Conservation (phyloP, 352 stramenopile genomes). For the Pythium aphanidermatum region DNA sequence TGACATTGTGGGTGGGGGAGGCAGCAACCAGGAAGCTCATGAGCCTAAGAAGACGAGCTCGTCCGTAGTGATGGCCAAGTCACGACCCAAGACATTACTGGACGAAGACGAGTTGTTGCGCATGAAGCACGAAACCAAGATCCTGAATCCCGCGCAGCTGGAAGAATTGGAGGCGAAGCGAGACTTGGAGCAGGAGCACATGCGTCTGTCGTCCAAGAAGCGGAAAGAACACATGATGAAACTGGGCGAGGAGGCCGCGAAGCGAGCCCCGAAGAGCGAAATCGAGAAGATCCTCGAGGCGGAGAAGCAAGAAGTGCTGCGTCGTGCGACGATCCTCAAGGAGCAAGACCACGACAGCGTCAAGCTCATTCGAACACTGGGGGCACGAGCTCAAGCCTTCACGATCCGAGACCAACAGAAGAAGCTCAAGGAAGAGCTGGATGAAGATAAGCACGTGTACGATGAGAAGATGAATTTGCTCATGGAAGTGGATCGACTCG, state of each 20-base stretch:
- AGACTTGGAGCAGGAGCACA: conserved; percentile 48
- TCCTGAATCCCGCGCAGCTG: conserved; percentile 43
- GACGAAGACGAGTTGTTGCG: conserved; percentile 38
- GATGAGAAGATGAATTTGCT: conserved; percentile 92
- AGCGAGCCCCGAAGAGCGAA: conserved; percentile 61
- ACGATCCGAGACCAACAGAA: conserved; percentile 93
- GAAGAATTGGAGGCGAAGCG: conserved; percentile 50
- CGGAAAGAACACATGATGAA: conserved; percentile 80
- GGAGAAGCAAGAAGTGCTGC: conserved; percentile 58
- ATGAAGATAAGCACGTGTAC: conserved; percentile 83
- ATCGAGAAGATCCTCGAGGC: conserved; percentile 72
- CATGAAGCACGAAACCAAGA: conserved; percentile 67
- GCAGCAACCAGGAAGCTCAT: conserved; percentile 22
- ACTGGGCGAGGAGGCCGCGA: conserved; percentile 53
- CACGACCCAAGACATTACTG: conserved; percentile 21
- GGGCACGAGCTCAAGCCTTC: conserved; percentile 88
- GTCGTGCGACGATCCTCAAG: conserved; percentile 46
- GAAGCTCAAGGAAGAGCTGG: conserved; percentile 51
- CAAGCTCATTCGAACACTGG: conserved; percentile 92
- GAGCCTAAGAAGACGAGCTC: neutral
- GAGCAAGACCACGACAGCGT: conserved; percentile 87
- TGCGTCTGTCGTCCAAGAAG: conserved; percentile 53
- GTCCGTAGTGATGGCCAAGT: neutral
- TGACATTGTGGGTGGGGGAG: conserved; percentile 27
- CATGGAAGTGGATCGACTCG: conserved; percentile 93